Evolutionary conservation across 768 basidiomycete genomes (phyloP).

Genomic region (Termitomyces sp.): DNA sequence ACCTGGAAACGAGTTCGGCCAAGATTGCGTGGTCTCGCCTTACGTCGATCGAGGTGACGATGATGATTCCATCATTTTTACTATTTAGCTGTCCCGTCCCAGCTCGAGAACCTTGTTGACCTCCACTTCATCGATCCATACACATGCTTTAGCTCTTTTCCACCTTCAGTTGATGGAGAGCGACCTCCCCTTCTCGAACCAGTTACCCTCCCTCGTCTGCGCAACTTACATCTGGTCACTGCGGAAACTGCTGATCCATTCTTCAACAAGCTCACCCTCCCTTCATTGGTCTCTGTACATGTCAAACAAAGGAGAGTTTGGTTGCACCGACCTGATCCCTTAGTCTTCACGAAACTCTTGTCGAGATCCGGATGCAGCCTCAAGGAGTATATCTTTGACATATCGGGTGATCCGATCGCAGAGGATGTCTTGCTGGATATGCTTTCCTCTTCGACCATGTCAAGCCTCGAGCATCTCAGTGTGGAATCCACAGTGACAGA

Average conservation of each 20-base stretch:
- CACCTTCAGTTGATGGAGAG: not conserved
- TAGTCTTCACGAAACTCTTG: too few relatives aligned
- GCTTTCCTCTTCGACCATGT: not conserved
- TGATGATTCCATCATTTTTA: too few relatives aligned
- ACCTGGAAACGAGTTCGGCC: too few relatives aligned
- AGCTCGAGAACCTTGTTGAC: slow-evolving; percentile 1
- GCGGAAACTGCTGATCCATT: not conserved
- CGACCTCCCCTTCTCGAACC: not conserved
- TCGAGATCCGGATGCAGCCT: too few relatives aligned
- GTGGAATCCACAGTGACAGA: not conserved
- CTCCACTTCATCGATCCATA: too few relatives aligned
- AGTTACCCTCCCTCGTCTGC: not conserved
- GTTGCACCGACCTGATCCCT: not conserved
- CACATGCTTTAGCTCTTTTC: not conserved
- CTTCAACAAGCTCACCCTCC: too few relatives aligned
- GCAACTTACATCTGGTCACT: not conserved
- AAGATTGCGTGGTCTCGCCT: too few relatives aligned
- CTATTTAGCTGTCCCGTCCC: not conserved
- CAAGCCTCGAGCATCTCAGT: not conserved
- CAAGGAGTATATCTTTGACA: not conserved
- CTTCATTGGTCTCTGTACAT: not conserved
- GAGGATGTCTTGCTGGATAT: not conserved
- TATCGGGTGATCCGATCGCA: not conserved
- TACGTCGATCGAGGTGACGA: too few relatives aligned
- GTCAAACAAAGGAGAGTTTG: not conserved